Percentiles rank a stretch among this genome's conserved stretches.
These are phyloP conservation scores for Xylariales sp. DNA, from an alignment of 2,329 filamentous ascomycete species.

Conservation along the genomic window DNA sequence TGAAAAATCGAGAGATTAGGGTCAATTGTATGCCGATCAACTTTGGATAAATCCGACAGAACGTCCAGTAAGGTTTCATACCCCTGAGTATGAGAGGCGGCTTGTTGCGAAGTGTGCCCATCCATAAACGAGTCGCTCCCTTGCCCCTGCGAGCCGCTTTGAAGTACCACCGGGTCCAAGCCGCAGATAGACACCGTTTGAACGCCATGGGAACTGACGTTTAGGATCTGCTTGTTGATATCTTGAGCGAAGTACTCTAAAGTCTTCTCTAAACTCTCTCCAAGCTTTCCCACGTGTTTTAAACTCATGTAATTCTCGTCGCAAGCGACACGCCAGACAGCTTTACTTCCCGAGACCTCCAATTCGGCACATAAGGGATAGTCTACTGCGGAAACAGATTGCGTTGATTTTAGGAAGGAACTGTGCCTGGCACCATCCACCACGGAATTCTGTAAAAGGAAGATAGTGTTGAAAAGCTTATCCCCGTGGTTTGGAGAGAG, in stretches of 20 bases:
- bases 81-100: not conserved
- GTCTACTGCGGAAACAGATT: constrained; percentile 76
- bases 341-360: constrained; percentile 65
- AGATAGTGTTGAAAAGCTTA: constrained; percentile 66
- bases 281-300: constrained; percentile 60
- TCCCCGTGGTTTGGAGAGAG: constrained; percentile 53
- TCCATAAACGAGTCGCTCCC: not conserved
- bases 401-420: constrained; percentile 70
- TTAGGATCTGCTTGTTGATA: constrained; percentile 63
- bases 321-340: constrained; percentile 80
- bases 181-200: constrained; percentile 73
- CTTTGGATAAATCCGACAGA: constrained; percentile 69
- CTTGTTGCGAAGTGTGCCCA: not conserved
- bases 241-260: constrained; percentile 66
- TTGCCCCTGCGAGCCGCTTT: not conserved
- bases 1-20: constrained; percentile 78
- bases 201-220: constrained; percentile 55
- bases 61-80: constrained; percentile 56
- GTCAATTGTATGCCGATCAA: constrained; percentile 68
- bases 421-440: not conserved
- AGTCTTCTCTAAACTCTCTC: constrained; percentile 69
- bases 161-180: constrained; percentile 58
- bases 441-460: constrained; percentile 62
- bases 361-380: constrained; percentile 87
- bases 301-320: constrained; percentile 66